phyloP scores from a whole-genome alignment of 768 basidiomycete genomes.

The Pleurotus ostreatus region DNA sequence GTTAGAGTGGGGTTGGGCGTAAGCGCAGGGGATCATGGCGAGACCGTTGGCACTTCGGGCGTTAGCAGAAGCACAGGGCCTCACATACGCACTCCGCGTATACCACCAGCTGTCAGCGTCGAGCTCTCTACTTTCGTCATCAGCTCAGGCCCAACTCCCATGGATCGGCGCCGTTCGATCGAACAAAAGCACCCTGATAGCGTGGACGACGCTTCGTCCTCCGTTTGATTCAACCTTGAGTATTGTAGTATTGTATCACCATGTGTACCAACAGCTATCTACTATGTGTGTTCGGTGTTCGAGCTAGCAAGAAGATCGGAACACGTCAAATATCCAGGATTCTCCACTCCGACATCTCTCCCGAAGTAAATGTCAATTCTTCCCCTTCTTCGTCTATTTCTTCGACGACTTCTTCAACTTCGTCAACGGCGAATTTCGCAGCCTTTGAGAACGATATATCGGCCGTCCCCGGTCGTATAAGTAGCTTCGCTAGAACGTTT shows the following conservation, averaged over 20 bases:
- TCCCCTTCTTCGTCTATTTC: not conserved
- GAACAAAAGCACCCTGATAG: not conserved
- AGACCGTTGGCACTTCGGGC: not conserved
- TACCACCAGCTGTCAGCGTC: not conserved
- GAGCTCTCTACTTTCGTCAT: slow-evolving; percentile 1
- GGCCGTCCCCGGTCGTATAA: slow-evolving; percentile 3
- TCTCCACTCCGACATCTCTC: not conserved
- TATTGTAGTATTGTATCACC: too few species aligned
- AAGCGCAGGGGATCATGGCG: not conserved
- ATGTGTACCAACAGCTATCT: not conserved
- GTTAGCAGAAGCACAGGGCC: not conserved
- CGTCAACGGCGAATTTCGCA: not conserved
- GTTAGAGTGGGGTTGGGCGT: slow-evolving; percentile 27
- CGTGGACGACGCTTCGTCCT: not conserved
- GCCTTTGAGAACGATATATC: slow-evolving; percentile 8
- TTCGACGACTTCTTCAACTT: not conserved
- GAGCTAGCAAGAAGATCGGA: not conserved
- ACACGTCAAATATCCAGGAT: not conserved
- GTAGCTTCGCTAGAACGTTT: not conserved
- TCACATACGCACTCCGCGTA: not conserved
- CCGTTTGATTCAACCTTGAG: too few species aligned
- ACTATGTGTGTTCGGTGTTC: not conserved
- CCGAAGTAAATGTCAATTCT: not conserved
- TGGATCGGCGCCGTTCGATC: not conserved
- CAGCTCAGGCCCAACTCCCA: not conserved